A percentile compares a stretch with the other conserved stretches of the same genome.
These are phyloP conservation scores for Brasenia schreberi DNA, from an alignment of 164 flowering plant species.

Conservation along the genomic window DNA sequence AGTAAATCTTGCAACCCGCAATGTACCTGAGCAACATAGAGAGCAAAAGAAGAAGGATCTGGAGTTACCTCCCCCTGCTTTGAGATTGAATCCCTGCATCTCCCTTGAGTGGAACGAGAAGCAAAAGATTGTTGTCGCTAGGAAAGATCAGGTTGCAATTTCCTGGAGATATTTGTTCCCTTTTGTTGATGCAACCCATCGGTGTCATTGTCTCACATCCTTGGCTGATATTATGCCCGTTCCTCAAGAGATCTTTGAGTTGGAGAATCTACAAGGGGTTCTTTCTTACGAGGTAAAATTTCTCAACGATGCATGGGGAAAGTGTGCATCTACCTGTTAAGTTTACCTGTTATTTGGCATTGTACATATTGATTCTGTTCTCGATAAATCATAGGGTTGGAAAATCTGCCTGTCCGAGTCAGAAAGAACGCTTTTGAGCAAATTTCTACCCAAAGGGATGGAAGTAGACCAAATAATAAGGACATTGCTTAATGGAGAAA, in stretches of 20 bases:
- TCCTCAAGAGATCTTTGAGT: conserved; percentile 52
- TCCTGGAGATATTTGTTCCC: conserved; percentile 44
- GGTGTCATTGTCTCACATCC: conserved; percentile 7
- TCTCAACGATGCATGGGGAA: neutral
- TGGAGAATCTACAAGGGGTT: conserved; percentile 41
- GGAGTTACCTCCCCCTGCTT: conserved; percentile 17
- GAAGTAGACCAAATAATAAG: conserved; percentile 39
- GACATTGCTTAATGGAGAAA: conserved; percentile 53
- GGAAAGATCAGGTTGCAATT: conserved; percentile 63
- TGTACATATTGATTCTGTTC: neutral
- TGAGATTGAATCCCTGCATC: conserved; percentile 33
- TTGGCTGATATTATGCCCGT: conserved; percentile 58
- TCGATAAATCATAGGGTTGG: conserved; percentile 46
- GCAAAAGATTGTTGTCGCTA: conserved; percentile 47
- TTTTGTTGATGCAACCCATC: conserved; percentile 30
- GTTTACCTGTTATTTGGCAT: neutral
- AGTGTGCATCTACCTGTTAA: neutral
- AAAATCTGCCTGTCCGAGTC: conserved; percentile 41
- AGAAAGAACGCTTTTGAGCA: conserved; percentile 45
- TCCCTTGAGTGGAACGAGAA: conserved; percentile 60
- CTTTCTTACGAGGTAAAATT: conserved; percentile 41
- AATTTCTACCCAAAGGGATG: conserved; percentile 57
- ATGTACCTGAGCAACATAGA: conserved; percentile 29
- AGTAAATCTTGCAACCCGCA: conserved; percentile 25
- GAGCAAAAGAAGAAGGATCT: conserved; percentile 36